A percentile compares a stretch with the other conserved stretches of the same genome.
Conservation (phyloP, 2,329 filamentous ascomycete genomes). For the Arthrinium puccinioides region DNA sequence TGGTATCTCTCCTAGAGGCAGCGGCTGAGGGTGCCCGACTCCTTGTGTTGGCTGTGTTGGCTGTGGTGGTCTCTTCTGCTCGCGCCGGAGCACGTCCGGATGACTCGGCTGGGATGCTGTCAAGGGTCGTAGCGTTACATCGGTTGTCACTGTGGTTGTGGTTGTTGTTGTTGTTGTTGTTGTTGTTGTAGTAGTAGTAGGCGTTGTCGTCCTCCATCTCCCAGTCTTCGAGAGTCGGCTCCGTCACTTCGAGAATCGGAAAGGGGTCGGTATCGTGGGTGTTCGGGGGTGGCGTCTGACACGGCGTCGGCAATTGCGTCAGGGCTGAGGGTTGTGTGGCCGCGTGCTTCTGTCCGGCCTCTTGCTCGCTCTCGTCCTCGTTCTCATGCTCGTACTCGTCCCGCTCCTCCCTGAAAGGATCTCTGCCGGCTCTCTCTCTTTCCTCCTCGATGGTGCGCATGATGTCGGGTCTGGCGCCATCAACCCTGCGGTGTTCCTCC, state of each 20-base stretch:
- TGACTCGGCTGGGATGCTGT: not conserved
- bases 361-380: too few relatives aligned
- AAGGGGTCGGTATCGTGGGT: constrained; percentile 16
- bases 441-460: too few relatives aligned
- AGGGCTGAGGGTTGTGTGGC: too few relatives aligned
- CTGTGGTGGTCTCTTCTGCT: too few relatives aligned
- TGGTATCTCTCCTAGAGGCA: constrained; percentile 2
- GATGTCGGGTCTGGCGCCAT: too few relatives aligned
- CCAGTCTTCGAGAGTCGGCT: constrained; percentile 8
- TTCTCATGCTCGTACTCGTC: too few relatives aligned
- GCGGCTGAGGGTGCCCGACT: not conserved
- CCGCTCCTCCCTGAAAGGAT: too few relatives aligned
- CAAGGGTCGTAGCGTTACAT: too few relatives aligned
- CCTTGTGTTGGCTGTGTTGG: too few relatives aligned
- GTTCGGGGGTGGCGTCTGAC: constrained; percentile 9
- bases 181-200: not conserved
- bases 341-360: too few relatives aligned
- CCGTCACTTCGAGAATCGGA: constrained; percentile 14
- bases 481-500: too few relatives aligned
- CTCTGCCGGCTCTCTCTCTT: too few relatives aligned
- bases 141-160: not conserved
- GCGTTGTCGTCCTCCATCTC: not conserved
- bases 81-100: not conserved
- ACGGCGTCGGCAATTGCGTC: constrained; percentile 5
- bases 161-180: not conserved